These are phyloP conservation scores for Fusarium tricinctum DNA, from an alignment of 2,329 filamentous ascomycete genomes.

Conservation along the genomic window DNA sequence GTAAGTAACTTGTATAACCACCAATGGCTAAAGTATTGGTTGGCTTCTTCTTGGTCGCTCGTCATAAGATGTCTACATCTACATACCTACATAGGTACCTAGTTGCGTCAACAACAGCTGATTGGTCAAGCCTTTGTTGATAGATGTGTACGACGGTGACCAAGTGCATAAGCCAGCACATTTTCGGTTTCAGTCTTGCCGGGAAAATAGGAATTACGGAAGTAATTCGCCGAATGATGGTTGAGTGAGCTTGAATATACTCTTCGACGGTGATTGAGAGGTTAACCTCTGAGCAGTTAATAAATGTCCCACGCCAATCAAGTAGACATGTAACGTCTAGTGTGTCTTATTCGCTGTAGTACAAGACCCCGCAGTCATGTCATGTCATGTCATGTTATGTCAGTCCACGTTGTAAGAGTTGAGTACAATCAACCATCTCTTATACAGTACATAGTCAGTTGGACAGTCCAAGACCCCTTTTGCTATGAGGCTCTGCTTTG, in stretches of 20 bases:
- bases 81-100: neutral
- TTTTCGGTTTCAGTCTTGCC: conserved; percentile 21
- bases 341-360: conserved; percentile 22
- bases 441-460: too few species aligned
- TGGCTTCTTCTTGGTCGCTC: neutral
- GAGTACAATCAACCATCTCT: neutral
- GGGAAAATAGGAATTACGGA: neutral
- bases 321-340: neutral
- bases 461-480: too few species aligned
- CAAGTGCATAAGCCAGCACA: too few species aligned
- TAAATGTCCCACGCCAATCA: conserved; percentile 15
- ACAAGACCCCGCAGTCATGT: conserved; percentile 24
- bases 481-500: neutral
- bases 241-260: neutral
- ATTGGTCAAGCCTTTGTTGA: conserved; percentile 11
- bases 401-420: conserved; percentile 2
- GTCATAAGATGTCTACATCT: neutral
- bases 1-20: too few species aligned
- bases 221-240: conserved; percentile 15
- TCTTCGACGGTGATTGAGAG: conserved; percentile 3
- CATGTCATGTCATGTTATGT: conserved; percentile 34
- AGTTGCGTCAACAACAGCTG: neutral
- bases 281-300: conserved; percentile 2
- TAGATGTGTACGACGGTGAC: neutral
- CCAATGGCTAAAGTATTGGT: too few species aligned